Base-by-base conservation (phyloP, 352 stramenopile genomes). In the Globisporangium splendens region DNA sequence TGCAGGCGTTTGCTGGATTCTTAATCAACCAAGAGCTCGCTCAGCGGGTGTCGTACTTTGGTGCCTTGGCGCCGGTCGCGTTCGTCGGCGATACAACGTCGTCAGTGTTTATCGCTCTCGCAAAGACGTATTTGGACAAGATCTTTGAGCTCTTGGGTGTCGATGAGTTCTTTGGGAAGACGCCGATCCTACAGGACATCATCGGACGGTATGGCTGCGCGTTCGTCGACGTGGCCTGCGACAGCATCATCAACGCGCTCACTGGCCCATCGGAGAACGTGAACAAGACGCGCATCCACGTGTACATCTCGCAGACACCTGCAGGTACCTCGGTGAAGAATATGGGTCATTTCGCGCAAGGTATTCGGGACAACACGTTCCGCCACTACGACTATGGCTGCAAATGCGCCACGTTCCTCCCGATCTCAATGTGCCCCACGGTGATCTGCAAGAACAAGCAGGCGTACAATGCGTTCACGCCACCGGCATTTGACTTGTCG, bases 351-450 rank as follows among this genome's bases (percentile, higher is more conserved):
- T 86, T 68, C 33, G 76, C 72, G 1, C 76, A 86, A 53, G 59
- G 63, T 28, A 84, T 86, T 31, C 76, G 76, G 33, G 69, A 72
- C 62, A 55, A 83, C 41, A 80, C 69, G 17, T 86, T 80, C 49
- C 60, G 61, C 10, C 63, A 56, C n/a, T 86, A 75, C 56, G 73
- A 86, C 67, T 86, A 82, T 50, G 73, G 76, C 42, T 86, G 75
- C 52, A 59, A 54, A 39, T 83, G 75, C 59, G 58, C 69, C 7
- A 20, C 54, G 38, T 44, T 62, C 6, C 59, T 85, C 20, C 68
- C 68, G 3, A 62, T 80, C 33, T 46, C 54, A 15, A n/a, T 80
- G n/a, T 86, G 72, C 33, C 70, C 73, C 8, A 58, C 39, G 1
- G 33, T 60, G n/a, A 54, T 83, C 51, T 86, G 75, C 62, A 65